Percentiles rank a stretch among this genome's conserved stretches.
Conservation (phyloP, 305 asterid genomes). For the Fraxinus xanthoxyloides region DNA sequence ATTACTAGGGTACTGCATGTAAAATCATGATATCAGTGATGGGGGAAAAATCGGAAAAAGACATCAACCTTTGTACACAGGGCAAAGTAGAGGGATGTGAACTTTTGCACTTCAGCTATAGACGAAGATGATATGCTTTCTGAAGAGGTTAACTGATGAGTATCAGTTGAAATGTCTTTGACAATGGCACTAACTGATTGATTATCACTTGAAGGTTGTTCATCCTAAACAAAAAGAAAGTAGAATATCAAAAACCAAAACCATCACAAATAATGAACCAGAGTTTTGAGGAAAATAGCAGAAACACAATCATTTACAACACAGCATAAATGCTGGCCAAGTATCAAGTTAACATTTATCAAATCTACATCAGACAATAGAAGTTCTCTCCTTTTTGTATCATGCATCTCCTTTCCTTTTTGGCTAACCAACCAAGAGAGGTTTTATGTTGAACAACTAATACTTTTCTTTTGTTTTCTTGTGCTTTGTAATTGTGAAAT, state of each 20-base stretch:
- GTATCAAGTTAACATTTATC: not conserved
- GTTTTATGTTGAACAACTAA: constrained; percentile 1
- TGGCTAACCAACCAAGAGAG: not conserved
- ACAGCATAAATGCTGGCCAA: not conserved
- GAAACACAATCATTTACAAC: not conserved
- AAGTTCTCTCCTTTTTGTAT: constrained; percentile 11
- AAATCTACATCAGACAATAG: constrained; percentile 1
- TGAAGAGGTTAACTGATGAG: constrained; percentile 50
- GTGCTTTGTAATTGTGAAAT: constrained; percentile 2
- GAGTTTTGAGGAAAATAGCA: constrained; percentile 12
- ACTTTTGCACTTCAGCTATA: constrained; percentile 74
- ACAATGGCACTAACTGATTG: constrained; percentile 31
- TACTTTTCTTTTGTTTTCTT: constrained; percentile 1
- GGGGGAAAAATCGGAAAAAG: constrained; percentile 16
- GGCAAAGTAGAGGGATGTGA: constrained; percentile 94
- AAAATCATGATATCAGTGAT: constrained; percentile 1
- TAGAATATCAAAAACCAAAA: constrained; percentile 13
- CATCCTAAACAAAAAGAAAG: constrained; percentile 48
- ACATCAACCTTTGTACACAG: constrained; percentile 84
- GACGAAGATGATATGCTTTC: constrained; percentile 52
- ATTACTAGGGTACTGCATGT: not conserved
- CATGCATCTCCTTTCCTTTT: not conserved
- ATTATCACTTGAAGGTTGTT: constrained; percentile 46
- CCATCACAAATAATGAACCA: constrained; percentile 20
- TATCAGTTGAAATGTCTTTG: constrained; percentile 44